These are phyloP conservation scores for Lichtheimia ramosa DNA, from an alignment of 371 early-diverging fungal genomes.

Conservation along the genomic window DNA sequence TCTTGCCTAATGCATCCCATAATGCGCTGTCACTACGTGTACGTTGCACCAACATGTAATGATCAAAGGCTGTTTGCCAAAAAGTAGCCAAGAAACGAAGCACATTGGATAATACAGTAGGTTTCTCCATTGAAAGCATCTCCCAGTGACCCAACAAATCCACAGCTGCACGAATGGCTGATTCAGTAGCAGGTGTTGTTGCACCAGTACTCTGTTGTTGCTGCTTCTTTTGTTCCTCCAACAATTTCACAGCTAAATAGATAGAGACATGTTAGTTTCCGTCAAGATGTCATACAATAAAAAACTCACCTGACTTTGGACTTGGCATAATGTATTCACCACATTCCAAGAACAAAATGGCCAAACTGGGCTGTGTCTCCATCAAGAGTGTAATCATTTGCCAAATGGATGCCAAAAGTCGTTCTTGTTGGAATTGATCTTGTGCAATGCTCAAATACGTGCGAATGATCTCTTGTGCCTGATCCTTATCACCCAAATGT, in stretches of 20 bases:
- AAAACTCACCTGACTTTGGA: slow-evolving; percentile 29
- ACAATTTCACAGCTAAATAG: slow-evolving; percentile 35
- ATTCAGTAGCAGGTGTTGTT: slow-evolving; percentile 17
- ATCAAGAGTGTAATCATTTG: slow-evolving; percentile 36
- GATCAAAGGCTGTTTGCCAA: slow-evolving; percentile 50
- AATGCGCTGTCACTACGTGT: slow-evolving; percentile 42
- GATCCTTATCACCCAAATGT: slow-evolving; percentile 40
- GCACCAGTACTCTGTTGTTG: slow-evolving; percentile 6
- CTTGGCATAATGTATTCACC: slow-evolving; percentile 53
- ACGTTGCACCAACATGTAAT: slow-evolving; percentile 46
- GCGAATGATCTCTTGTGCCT: slow-evolving; percentile 36
- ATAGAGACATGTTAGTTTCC: too few relatives aligned
- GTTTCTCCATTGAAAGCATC: slow-evolving; percentile 31
- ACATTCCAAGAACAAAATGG: slow-evolving; percentile 48
- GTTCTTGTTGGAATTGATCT: slow-evolving; percentile 30
- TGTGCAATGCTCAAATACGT: slow-evolving; percentile 35
- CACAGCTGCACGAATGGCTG: slow-evolving; percentile 42
- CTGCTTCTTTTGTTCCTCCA: slow-evolving; percentile 60
- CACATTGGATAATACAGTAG: slow-evolving; percentile 37
- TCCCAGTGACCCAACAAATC: slow-evolving; percentile 38
- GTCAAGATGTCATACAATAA: too few relatives aligned
- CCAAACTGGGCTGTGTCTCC: slow-evolving; percentile 46
- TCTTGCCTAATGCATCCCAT: slow-evolving; percentile 39
- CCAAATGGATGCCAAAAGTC: slow-evolving; percentile 38
- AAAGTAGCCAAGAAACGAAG: slow-evolving; percentile 45